Evolutionary conservation across 164 flowering plant species (phyloP).

Genomic region (Santalum album): DNA sequence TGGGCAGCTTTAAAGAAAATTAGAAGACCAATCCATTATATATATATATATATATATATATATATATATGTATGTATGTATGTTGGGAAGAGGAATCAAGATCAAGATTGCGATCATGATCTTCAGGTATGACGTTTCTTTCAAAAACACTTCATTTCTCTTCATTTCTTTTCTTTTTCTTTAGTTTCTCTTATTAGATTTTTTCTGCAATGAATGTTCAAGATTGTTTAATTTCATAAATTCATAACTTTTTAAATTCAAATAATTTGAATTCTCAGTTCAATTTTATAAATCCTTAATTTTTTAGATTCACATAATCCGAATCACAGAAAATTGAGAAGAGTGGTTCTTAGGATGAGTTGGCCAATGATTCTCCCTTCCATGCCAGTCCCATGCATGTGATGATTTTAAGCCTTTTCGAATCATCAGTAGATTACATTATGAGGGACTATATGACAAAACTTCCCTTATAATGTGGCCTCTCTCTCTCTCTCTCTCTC

Average conservation of each 20-base stretch:
- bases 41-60: too few species aligned
- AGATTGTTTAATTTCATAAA: too few species aligned
- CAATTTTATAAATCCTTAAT: too few species aligned
- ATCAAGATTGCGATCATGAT: conserved; percentile 1
- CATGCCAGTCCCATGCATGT: conserved; percentile 19
- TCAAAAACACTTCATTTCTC: conserved; percentile 10
- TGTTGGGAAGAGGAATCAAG: too few species aligned
- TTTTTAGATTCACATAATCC: too few species aligned
- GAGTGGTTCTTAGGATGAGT: conserved; percentile 16
- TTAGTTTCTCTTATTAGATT: too few species aligned
- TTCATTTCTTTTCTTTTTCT: conserved; percentile 1
- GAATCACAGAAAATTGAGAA: conserved; percentile 6
- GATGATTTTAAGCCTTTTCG: conserved; percentile 10
- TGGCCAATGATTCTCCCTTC: conserved; percentile 16
- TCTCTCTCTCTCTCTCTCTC: conserved; percentile 4
- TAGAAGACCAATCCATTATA: too few species aligned
- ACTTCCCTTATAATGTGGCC: conserved; percentile 13
- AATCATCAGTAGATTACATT: conserved; percentile 1
- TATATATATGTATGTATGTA: too few species aligned
- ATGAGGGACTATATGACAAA: conserved; percentile 6
- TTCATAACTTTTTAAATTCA: too few species aligned
- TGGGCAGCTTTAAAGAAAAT: too few species aligned
- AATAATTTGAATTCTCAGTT: too few species aligned
- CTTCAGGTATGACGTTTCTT: conserved; percentile 21
- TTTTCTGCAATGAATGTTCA: too few species aligned